Evolutionary conservation across 768 basidiomycete genomes (phyloP), one percentile per base, ranked within the genome.

Genomic region (Termitomyces sp.): DNA sequence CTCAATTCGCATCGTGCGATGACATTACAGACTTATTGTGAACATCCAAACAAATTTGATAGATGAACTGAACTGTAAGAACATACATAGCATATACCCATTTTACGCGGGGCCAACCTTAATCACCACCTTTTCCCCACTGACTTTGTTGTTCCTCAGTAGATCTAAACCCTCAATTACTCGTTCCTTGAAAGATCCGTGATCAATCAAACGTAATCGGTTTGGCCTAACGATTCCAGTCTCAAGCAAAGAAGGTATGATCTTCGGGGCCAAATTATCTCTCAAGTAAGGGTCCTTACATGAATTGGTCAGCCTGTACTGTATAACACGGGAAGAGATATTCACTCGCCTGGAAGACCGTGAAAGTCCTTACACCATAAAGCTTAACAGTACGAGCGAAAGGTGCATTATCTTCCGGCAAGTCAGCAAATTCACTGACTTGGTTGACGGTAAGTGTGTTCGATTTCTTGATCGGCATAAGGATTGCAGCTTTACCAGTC

Each of bases 121-220:
- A 0, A 84, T 73, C 2, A 84, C 68, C 1, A 81, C 73, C 59
- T 84, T 85, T 69, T 83, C 79, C 24, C 82, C 82, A 42, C 78
- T 81, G 48, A 83, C 68, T 67, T 79, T 75, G 62, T 81, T 81
- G 38, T 78, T 74, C 53, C 81, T 75, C 46, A 84, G 60, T 42
- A 84, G 63, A 53, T 81, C 76, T 45, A 84, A 65, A 0, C 79
- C 83, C n/a, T 60, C 65, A 16, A 68, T 72, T 1, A 78, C 76
- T 28, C 82, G 73, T 35, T 80, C 76, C 56, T 75, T 72, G 55
- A 84, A 69, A 13, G 72, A 65, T 2, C 80, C 82, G 54, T 80
- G 65, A 50, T 81, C 76, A 39, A 82, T 39, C 33, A 84, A 63
- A 12, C 70, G 71, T 13, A 80, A 70, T 2, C 71, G 73, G 56